Conservation (phyloP, 1,139 yeast species). For the Nematodospora anomalae region DNA sequence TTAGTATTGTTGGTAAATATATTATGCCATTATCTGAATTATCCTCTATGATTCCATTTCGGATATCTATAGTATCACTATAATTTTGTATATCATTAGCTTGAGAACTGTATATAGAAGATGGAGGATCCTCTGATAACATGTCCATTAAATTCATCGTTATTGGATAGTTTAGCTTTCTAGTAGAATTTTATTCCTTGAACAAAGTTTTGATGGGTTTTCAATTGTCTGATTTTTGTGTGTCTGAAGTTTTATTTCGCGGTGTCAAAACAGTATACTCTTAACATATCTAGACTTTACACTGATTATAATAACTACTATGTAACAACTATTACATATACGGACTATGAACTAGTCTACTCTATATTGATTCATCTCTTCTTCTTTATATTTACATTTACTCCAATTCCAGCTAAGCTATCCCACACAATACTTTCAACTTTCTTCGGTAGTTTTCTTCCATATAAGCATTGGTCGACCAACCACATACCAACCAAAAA, state of each 20-base stretch:
- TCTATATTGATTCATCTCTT: too few relatives aligned
- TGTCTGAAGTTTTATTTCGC: too few relatives aligned
- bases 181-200: too few relatives aligned
- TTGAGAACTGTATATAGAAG: conserved; percentile 14
- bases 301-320: too few relatives aligned
- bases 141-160: conserved; percentile 42
- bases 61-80: neutral
- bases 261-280: too few relatives aligned
- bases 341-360: too few relatives aligned
- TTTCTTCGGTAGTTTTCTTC: conserved; percentile 76
- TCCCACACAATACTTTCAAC: conserved; percentile 64
- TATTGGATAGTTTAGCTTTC: too few relatives aligned
- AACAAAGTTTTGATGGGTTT: too few relatives aligned
- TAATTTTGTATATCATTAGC: neutral
- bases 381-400: conserved; percentile 40
- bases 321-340: too few relatives aligned
- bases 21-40: conserved; percentile 16
- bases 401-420: conserved; percentile 55
- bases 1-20: conserved; percentile 55
- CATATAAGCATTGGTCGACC: conserved; percentile 93
- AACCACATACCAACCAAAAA: conserved; percentile 95
- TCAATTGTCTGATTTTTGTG: too few relatives aligned
- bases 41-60: conserved; percentile 4
- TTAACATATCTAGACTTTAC: too few relatives aligned
- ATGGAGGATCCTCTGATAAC: conserved; percentile 25